Percentiles rank a stretch among this genome's conserved stretches.
These are phyloP conservation scores for Colletotrichum orbiculare DNA, from an alignment of 2,329 filamentous ascomycete species.

Conservation along the genomic window DNA sequence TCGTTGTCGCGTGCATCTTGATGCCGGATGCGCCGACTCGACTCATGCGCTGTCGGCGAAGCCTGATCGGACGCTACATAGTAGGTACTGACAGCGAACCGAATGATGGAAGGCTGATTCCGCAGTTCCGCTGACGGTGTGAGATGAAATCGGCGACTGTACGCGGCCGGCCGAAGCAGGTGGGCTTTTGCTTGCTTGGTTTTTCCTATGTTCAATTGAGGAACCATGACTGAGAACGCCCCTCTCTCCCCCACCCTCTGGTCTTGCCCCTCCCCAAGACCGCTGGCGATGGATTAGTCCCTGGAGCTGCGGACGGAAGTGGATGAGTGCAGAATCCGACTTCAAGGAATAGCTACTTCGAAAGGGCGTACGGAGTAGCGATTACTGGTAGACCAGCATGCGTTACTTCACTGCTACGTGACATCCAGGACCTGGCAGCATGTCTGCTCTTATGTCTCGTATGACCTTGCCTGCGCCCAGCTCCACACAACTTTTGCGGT, in stretches of 20 bases:
- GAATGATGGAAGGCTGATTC: constrained; percentile 19
- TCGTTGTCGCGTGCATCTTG: constrained; percentile 9
- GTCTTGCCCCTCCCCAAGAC: constrained; percentile 4
- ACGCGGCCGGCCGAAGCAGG: constrained; percentile 7
- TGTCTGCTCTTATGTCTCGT: neutral
- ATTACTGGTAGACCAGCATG: too few relatives aligned
- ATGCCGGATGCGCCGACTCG: constrained; percentile 35
- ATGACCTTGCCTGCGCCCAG: constrained; percentile 25
- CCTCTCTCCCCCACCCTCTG: constrained; percentile 14
- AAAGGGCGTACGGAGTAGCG: too few relatives aligned
- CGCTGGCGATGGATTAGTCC: neutral
- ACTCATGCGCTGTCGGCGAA: constrained; percentile 23
- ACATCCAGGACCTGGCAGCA: neutral
- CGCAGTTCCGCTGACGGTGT: constrained; percentile 14
- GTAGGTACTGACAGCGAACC: constrained; percentile 14
- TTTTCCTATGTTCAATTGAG: constrained; percentile 18
- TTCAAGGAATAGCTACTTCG: too few relatives aligned
- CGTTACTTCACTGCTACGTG: too few relatives aligned
- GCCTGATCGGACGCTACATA: constrained; percentile 22
- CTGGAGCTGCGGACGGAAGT: too few relatives aligned
- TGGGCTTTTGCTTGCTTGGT: constrained; percentile 23
- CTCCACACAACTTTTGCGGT: constrained; percentile 26
- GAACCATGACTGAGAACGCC: constrained; percentile 28
- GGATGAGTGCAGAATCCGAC: too few relatives aligned
- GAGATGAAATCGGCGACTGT: constrained; percentile 16